Percentiles rank a stretch among this genome's conserved stretches.
Evolutionary conservation across 2,329 filamentous ascomycete genomes (phyloP).

Genomic region (Diaporthe citri): DNA sequence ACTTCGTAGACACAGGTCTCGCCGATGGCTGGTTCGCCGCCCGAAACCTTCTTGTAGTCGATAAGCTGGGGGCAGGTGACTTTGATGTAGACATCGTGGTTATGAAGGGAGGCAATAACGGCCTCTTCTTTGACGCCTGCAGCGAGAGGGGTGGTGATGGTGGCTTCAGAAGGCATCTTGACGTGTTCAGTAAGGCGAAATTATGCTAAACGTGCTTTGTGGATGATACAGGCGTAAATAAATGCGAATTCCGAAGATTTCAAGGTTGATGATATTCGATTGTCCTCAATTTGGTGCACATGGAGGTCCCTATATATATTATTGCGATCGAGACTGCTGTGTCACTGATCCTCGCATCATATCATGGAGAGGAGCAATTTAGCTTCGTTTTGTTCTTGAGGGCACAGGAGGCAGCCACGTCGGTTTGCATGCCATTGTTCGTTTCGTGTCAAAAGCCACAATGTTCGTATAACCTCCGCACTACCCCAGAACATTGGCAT

Average conservation of each 20-base stretch:
- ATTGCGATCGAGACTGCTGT: neutral
- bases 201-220: neutral
- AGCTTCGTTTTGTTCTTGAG: neutral
- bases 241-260: neutral
- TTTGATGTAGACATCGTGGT: slow-evolving; percentile 24
- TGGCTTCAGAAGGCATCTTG: slow-evolving; percentile 19
- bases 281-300: neutral
- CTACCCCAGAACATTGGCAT: neutral
- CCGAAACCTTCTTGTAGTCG: slow-evolving; percentile 7
- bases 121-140: neutral
- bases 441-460: slow-evolving; percentile 17
- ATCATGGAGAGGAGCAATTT: neutral
- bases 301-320: neutral
- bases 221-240: neutral
- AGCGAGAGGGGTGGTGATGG: slow-evolving; percentile 8
- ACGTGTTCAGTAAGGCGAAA: neutral
- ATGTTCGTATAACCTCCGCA: neutral
- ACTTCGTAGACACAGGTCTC: slow-evolving; percentile 8
- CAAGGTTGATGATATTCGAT: neutral
- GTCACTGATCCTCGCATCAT: neutral
- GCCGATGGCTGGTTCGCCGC: neutral
- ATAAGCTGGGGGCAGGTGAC: slow-evolving; percentile 2
- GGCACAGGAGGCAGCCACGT: neutral
- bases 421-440: neutral
- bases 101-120: neutral